Base-by-base conservation (phyloP, 2,329 filamentous ascomycete species). In the Trichoderma guizhouense region DNA sequence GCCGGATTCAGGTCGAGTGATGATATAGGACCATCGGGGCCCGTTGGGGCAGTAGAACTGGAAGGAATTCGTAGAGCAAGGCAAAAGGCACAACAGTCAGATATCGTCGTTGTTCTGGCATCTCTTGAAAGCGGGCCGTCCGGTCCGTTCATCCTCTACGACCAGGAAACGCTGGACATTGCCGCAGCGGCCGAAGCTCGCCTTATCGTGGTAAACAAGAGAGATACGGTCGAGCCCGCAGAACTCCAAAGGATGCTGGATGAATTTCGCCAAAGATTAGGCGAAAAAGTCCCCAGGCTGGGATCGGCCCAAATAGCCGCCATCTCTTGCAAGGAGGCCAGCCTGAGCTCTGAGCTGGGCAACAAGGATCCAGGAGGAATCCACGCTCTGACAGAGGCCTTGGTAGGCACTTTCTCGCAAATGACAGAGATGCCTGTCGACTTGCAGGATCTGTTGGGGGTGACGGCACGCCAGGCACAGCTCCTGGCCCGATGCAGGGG, bases 61-160 rank as follows among this genome's bases (percentile, higher is more conserved):
- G 96, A 99, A 81, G 96, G 96, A 1, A 98, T 99, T 78, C 89
- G 92, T 65, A 87, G 96, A 64, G 96, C 96, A 8, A 93, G 92
- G 79, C 89, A 90, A 72, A 92, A 93, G 76, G 96, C 95, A 0
- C 82, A 90, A 34, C 91, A 95, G 66, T 95, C 95, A 12, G 94
- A 99, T 82, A 86, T 98, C 7, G 88, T 98, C 58, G 86, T 98
- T 63, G 91, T 93, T 9, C 87, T 99, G 69, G 88, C 93, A 8
- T 93, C 93, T 6, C 82, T 97, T 53, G 93, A 97, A 77, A 76
- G 79, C 5, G 77, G 77, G 3, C 75, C 78, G 8, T 81, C 78
- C 3, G 79, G 79, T 1, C 77, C 80, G 51, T 80, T 79, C 28
- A 91, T 87, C 76, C 83, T 75, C 58, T 87, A 84, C 74, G 88